A percentile compares a stretch with the other conserved stretches of the same genome.
Conservation (phyloP, 192 early-diverging fungal species). For the Podila epigama region DNA sequence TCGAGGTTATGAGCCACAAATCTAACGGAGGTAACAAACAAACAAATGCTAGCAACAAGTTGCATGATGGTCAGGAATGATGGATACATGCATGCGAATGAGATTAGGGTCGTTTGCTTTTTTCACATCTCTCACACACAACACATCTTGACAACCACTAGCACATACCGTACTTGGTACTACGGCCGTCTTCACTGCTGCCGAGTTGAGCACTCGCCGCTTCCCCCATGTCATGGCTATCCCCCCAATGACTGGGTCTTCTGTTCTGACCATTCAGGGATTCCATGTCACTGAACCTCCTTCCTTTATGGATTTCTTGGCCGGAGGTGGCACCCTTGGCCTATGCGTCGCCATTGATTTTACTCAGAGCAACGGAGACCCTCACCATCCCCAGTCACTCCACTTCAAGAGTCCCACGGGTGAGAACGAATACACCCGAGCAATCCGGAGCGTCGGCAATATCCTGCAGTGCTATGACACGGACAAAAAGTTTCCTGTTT, state of each 20-base stretch:
- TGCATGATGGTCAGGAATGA: too few relatives aligned
- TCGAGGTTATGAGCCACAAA: constrained; percentile 42
- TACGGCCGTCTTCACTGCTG: constrained; percentile 11
- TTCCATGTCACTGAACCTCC: constrained; percentile 27
- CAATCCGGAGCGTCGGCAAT: constrained; percentile 56
- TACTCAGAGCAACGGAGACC: constrained; percentile 60
- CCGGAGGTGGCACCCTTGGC: constrained; percentile 53
- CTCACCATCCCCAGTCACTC: constrained; percentile 45
- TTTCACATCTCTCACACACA: background rate
- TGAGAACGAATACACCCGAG: constrained; percentile 59
- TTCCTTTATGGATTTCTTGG: constrained; percentile 61
- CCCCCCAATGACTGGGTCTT: constrained; percentile 19
- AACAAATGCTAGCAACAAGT: background rate
- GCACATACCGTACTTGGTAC: constrained; percentile 20
- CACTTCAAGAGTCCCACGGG: constrained; percentile 49
- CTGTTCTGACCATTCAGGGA: constrained; percentile 21
- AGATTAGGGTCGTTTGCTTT: background rate
- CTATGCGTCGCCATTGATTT: constrained; percentile 64
- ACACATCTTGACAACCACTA: background rate
- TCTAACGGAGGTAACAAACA: constrained; percentile 18
- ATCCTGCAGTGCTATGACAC: constrained; percentile 61
- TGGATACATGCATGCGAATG: too few relatives aligned
- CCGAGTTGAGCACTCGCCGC: constrained; percentile 16
- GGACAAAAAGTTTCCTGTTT: constrained; percentile 57
- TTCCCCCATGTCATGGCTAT: constrained; percentile 25